Evolutionary conservation across 768 basidiomycete species (phyloP).

Genomic region (Baorangia bicolor): DNA sequence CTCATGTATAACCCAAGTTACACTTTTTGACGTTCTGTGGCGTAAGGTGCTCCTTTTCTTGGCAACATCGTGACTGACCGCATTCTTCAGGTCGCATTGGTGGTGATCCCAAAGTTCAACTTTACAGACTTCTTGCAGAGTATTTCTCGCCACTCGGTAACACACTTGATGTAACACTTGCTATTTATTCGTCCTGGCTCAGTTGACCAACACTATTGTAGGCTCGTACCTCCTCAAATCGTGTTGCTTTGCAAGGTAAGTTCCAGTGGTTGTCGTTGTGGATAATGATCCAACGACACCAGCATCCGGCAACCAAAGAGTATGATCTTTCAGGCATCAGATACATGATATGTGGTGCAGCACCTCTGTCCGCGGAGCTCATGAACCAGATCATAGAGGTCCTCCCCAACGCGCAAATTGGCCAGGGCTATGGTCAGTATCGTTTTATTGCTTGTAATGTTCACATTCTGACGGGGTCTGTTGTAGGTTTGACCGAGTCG

Average conservation of each 20-base stretch:
- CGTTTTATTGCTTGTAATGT: not conserved
- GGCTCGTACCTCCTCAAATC: conserved; percentile 65
- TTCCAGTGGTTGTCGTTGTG: not conserved
- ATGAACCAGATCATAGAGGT: conserved; percentile 43
- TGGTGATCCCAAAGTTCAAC: conserved; percentile 62
- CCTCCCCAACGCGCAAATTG: conserved; percentile 59
- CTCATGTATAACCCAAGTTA: conserved; percentile 35
- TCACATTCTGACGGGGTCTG: not conserved
- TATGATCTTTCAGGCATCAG: conserved; percentile 53
- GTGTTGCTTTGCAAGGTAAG: conserved; percentile 65
- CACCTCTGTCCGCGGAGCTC: conserved; percentile 60
- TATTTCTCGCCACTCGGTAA: conserved; percentile 56
- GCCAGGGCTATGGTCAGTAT: conserved; percentile 59
- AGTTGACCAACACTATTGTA: conserved; percentile 20
- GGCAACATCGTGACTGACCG: not conserved
- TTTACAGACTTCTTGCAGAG: conserved; percentile 61
- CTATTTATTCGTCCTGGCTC: not conserved
- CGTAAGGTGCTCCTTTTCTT: conserved; percentile 31
- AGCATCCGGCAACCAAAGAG: conserved; percentile 53
- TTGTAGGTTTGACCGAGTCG: conserved; percentile 65
- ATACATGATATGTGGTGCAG: conserved; percentile 57
- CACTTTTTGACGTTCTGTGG: conserved; percentile 55
- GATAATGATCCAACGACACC: not conserved
- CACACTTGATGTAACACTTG: conserved; percentile 48
- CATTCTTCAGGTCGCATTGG: conserved; percentile 47